Evolutionary conservation across 352 stramenopile species (phyloP).

Genomic region (Pythium apleroticum): DNA sequence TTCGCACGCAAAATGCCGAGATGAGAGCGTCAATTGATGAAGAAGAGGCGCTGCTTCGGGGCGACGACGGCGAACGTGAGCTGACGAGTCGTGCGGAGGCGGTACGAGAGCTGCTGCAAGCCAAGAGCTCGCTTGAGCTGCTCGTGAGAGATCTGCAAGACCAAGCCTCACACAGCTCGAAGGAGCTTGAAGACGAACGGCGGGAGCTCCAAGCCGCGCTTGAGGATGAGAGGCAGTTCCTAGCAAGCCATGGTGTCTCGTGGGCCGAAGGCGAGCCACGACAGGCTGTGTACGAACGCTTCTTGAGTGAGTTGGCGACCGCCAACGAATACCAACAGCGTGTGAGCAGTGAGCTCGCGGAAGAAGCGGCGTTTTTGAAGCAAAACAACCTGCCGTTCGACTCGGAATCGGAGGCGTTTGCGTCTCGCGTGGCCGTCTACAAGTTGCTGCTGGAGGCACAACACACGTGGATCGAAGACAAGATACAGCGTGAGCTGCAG

Average conservation of each 20-base stretch:
- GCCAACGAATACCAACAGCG: not conserved
- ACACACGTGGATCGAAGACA: slow-evolving; percentile 55
- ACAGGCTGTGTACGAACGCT: slow-evolving; percentile 1
- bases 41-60: slow-evolving; percentile 11
- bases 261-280: slow-evolving; percentile 12
- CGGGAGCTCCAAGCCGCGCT: not conserved
- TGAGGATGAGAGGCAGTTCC: slow-evolving; percentile 11
- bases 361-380: slow-evolving; percentile 19
- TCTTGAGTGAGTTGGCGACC: not conserved
- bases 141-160: not conserved
- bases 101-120: slow-evolving; percentile 3
- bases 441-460: slow-evolving; percentile 45
- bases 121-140: not conserved
- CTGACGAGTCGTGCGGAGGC: not conserved
- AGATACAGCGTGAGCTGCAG: slow-evolving; percentile 49
- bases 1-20: slow-evolving; percentile 8
- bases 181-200: not conserved
- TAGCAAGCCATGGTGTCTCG: slow-evolving; percentile 3
- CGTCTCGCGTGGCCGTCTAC: slow-evolving; percentile 43
- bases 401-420: not conserved
- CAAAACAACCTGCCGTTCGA: slow-evolving; percentile 9
- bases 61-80: not conserved
- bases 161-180: not conserved
- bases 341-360: slow-evolving; percentile 3
- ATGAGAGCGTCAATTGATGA: slow-evolving; percentile 13